Evolutionary conservation across 2,329 filamentous ascomycete genomes (phyloP).

Genomic region (Spiromastix sp.): DNA sequence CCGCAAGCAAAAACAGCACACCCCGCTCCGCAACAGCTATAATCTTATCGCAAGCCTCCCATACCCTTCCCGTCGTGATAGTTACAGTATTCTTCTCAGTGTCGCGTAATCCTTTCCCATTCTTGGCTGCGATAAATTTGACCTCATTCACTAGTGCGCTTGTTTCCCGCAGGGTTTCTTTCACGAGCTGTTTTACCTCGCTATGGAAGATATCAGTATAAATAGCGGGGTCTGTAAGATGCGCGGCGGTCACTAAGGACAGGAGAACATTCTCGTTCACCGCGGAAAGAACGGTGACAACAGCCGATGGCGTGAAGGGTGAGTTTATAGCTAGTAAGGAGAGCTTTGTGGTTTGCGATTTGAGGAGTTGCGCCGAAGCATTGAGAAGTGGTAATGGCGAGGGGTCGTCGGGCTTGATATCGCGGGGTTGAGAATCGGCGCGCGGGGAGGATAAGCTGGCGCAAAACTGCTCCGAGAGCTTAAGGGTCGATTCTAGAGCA

Average conservation of each 20-base stretch:
- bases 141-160: slow-evolving; percentile 51
- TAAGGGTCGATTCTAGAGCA: slow-evolving; percentile 24
- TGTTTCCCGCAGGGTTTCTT: slow-evolving; percentile 54
- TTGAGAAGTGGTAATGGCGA: slow-evolving; percentile 56
- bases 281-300: slow-evolving; percentile 59
- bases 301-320: slow-evolving; percentile 72
- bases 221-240: slow-evolving; percentile 50
- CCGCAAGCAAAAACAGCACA: slow-evolving; percentile 57
- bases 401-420: slow-evolving; percentile 13
- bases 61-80: slow-evolving; percentile 64
- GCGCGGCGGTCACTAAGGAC: slow-evolving; percentile 59
- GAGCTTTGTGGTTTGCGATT: slow-evolving; percentile 76
- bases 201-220: slow-evolving; percentile 55
- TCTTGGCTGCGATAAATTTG: slow-evolving; percentile 33
- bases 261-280: slow-evolving; percentile 65
- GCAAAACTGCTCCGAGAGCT: slow-evolving; percentile 31
- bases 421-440: slow-evolving; percentile 1
- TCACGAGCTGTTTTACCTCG: slow-evolving; percentile 52
- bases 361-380: slow-evolving; percentile 62
- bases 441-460: slow-evolving; percentile 22
- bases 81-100: slow-evolving; percentile 45
- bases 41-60: slow-evolving; percentile 72
- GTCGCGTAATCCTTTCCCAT: slow-evolving; percentile 24
- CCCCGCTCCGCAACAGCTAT: slow-evolving; percentile 55
- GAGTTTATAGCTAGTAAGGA: slow-evolving; percentile 78